Evolutionary conservation across 2,329 filamentous ascomycete species (phyloP), one percentile per base, ranked within the genome.

Genomic region (Leptodontidium sp.): DNA sequence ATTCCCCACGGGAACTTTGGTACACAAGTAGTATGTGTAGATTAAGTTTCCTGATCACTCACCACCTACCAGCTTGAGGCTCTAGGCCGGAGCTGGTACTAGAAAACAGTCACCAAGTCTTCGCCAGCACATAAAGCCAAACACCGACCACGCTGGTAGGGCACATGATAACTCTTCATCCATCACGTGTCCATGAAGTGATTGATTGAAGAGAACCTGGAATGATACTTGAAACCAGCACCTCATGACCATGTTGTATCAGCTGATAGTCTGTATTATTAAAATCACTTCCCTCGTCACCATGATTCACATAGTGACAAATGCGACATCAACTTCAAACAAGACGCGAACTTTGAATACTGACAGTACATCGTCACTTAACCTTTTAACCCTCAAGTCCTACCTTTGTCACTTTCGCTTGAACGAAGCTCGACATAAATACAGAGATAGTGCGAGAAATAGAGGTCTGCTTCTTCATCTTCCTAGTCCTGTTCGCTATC

Each of bases 401-500:
- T 21, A 2, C n/a, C 47, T 50, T 21, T 24, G 45, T n/a, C 29
- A 52, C 8, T 53, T 7, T 21, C 1, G 15, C 26, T 32, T 35
- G 26, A 52, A 17, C 35, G 9, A 61, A 67, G 43, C 8, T 15
- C 26, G 12, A 52, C 5, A 29, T 4, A 17, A 2, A 17, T 6
- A 21, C 29, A 57, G 38, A 45, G 15, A 7, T 32, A 32, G 29
- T 4, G 29, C 29, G 4, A 15, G 38, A 38, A 17, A 69, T 69
- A 64, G 67, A 50, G 1, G 47, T 66, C 43, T 59, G 52, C 24
- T 64, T 17, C 26, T 50, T 63, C 14, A 29, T 69, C 17, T 50
- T 62, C 35, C 43, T 69, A 21, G 26, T 61, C 1, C 11, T 69
- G 0, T 43, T 67, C 24, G 66, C 68, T 14, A n/a, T 67, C 21